Base-by-base conservation (phyloP, 768 basidiomycete species). In the Auricularia cornea region DNA sequence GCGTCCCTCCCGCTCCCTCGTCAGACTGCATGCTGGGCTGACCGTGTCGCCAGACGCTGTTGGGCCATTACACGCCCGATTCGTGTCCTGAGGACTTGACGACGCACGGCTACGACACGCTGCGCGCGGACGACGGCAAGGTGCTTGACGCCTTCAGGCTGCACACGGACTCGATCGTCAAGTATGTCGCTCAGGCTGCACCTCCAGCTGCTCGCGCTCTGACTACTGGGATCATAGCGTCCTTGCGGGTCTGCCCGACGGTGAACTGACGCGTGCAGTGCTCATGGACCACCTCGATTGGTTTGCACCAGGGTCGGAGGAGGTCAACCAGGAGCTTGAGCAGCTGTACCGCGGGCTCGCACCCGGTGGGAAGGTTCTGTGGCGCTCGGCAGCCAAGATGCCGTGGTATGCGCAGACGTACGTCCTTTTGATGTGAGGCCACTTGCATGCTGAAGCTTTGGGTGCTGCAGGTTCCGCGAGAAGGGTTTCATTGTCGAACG, bases 221-320 rank as follows among this genome's bases (percentile, higher is more conserved):
- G 30, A n/a, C n/a, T 64, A 10, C 28, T n/a, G n/a, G 26, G 31
- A 29, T n/a, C 10, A 6, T 38, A 83, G 80, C 63, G 83, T 82
- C 12, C 72, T 83, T 14, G 72, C 68, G 14, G 81, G 79, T 12
- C 76, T 83, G 20, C 73, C 72, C 1, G 66, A 73, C n/a, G 74
- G 74, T 33, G 82, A 81, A 6, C 76, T 88, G 54, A 88, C 85
- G 35, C 81, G 85, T 30, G 81, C 83, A 12, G 79, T 89, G 31
- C 77, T 89, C 63, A 89, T 89, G 88, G 88, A 90, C 71, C 84
- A 85, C 59, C 77, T 88, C 59, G 85, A 86, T 66, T 84, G 81
- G 78, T 82, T 84, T 60, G 66, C 78, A 0, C 83, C 83, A 0
- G 77, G 79, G 3, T 76, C 80, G 18, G 71, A 72, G 59, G 80